These are phyloP conservation scores for Oxytropis ochrocephala DNA, from an alignment of 306 rosid genomes.

Conservation along the genomic window DNA sequence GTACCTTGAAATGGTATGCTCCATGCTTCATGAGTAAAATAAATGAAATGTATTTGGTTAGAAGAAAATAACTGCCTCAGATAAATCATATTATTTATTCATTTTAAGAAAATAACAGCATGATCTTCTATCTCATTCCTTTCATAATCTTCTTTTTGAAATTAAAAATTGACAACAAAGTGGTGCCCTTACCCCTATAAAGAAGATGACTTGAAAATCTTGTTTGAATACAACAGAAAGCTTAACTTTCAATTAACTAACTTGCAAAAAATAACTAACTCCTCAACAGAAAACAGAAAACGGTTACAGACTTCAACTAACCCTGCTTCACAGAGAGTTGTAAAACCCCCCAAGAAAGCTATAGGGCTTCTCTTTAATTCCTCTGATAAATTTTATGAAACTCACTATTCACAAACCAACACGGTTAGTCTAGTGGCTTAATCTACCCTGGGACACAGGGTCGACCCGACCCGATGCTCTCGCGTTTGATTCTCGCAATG, in stretches of 20 bases:
- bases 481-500: too few relatives aligned
- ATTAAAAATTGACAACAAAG: not conserved
- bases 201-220: too few relatives aligned
- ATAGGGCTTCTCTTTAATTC: not conserved
- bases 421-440: too few relatives aligned
- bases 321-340: too few relatives aligned
- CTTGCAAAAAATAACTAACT: too few relatives aligned
- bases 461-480: too few relatives aligned
- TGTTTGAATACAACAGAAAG: too few relatives aligned
- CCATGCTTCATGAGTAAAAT: constrained; percentile 51
- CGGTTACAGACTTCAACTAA: too few relatives aligned
- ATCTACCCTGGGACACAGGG: too few relatives aligned
- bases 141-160: not conserved
- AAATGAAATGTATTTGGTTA: not conserved
- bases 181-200: not conserved
- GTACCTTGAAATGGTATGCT: constrained; percentile 53
- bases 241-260: too few relatives aligned
- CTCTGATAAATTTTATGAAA: not conserved
- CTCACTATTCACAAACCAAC: not conserved
- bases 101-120: not conserved
- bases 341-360: too few relatives aligned
- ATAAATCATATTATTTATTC: not conserved
- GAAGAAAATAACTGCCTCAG: not conserved
- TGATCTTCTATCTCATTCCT: not conserved
- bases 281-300: too few relatives aligned